Evolutionary conservation across 345 rosid genomes (phyloP).

Genomic region (Linum tenue): DNA sequence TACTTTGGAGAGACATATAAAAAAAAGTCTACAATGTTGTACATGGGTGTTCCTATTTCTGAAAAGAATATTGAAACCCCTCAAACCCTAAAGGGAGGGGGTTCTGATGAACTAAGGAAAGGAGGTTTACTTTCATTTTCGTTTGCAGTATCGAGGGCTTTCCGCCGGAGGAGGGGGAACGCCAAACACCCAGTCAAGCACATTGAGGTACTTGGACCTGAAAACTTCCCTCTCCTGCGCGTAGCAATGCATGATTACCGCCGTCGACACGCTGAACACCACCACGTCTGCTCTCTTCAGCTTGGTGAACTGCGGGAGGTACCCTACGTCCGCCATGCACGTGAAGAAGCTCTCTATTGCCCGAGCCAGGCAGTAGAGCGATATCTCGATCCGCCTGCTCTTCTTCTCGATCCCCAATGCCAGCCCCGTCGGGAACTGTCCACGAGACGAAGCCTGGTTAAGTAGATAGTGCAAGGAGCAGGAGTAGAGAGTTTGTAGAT

Average conservation of each 20-base stretch:
- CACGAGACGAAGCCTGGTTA: neutral
- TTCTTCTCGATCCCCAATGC: slow-evolving; percentile 86
- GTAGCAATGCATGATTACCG: slow-evolving; percentile 92
- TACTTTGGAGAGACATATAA: no score
- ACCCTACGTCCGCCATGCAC: slow-evolving; percentile 58
- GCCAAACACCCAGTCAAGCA: slow-evolving; percentile 92
- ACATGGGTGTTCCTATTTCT: no score
- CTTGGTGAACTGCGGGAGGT: slow-evolving; percentile 41
- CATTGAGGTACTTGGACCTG: slow-evolving; percentile 83
- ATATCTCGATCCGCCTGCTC: slow-evolving; percentile 83
- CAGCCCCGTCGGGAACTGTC: slow-evolving; percentile 80
- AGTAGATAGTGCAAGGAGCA: neutral
- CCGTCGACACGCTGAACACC: slow-evolving; percentile 73
- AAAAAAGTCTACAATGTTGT: no score
- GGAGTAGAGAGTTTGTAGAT: neutral
- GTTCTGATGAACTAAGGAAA: no score
- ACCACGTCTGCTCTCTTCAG: slow-evolving; percentile 76
- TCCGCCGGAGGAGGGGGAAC: slow-evolving; percentile 61
- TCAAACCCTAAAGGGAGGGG: no score
- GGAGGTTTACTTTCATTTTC: neutral
- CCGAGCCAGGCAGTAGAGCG: slow-evolving; percentile 93
- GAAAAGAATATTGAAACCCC: no score
- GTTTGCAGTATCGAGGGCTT: slow-evolving; percentile 31
- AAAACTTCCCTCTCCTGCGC: slow-evolving; percentile 90
- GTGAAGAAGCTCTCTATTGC: slow-evolving; percentile 89